These are phyloP conservation scores for Xanthoconium stramineum DNA, from an alignment of 768 basidiomycete species.

Conservation along the genomic window DNA sequence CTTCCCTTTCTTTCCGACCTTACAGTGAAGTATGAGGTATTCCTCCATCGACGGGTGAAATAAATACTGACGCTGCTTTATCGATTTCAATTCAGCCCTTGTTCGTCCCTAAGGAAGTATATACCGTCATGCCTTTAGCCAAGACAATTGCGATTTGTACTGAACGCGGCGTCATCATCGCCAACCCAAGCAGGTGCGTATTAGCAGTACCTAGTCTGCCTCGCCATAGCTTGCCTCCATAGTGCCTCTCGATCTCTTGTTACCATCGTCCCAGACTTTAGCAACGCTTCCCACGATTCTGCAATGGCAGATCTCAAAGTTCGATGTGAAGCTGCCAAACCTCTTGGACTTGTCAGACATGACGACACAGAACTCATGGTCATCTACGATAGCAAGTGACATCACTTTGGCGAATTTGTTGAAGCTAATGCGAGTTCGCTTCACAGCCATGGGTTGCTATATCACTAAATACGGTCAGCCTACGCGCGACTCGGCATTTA, in stretches of 20 bases:
- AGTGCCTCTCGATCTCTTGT: slow-evolving; percentile 43
- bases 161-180: slow-evolving; percentile 59
- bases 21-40: slow-evolving; percentile 59
- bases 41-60: neutral
- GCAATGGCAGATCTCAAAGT: slow-evolving; percentile 53
- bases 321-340: slow-evolving; percentile 53
- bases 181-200: slow-evolving; percentile 62
- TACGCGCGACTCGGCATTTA: slow-evolving; percentile 54
- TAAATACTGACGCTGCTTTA: neutral
- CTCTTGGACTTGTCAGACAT: slow-evolving; percentile 64
- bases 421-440: slow-evolving; percentile 1
- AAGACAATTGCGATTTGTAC: slow-evolving; percentile 68
- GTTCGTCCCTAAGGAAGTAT: slow-evolving; percentile 69
- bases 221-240: neutral
- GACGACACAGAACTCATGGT: slow-evolving; percentile 59
- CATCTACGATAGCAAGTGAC: slow-evolving; percentile 65
- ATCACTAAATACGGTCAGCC: slow-evolving; percentile 69
- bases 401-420: neutral
- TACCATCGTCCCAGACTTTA: slow-evolving; percentile 59
- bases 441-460: slow-evolving; percentile 69
- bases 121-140: slow-evolving; percentile 53
- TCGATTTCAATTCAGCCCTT: slow-evolving; percentile 43
- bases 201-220: slow-evolving; percentile 17
- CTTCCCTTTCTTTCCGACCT: slow-evolving; percentile 46
- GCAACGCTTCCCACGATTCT: slow-evolving; percentile 35